Evolutionary conservation across 78 protist species (phyloP), one percentile per base, ranked within the genome.

Genomic region (Dictyostelium capitatum): DNA sequence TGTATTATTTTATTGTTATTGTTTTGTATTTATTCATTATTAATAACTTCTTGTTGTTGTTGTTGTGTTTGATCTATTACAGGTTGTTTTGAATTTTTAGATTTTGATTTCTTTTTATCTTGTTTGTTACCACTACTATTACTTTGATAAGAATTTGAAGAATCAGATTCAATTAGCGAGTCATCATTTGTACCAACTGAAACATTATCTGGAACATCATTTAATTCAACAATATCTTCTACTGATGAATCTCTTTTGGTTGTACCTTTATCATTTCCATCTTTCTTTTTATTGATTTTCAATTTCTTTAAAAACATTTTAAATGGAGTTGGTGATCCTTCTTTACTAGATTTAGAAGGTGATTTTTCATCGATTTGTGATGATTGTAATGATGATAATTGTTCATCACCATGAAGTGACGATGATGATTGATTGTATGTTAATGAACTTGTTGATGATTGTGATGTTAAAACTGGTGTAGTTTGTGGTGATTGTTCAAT

Each of bases 271-370:
- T 67, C 91, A 32, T 83, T 83, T 23, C 4, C 7, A 19, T 72
- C 78, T 72, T 83, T 83, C 51, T 69, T 82, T 64, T 69, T 87
- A 14, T 46, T 51, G 1, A 78, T 80, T 43, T 87, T 87, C 51
- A 87, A 87, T 65, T 77, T 74, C 47, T 77, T 87, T n/a, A 87
- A 56, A 10, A 87, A 64, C 78, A 65, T 43, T 62, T 87, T 87
- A 50, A 87, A 87, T 62, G 93, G 93, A 17, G 93, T 77, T 46
- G 93, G 93, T 37, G 83, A 77, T 5, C 28, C 19, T 56, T n/a
- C 54, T 73, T n/a, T 37, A 73, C 46, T 73, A 46, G 17, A 37
- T 47, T 74, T 59, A 1, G 41, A 28, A 3, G 84, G 54, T 64
- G 83, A 57, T 11, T 25, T 23, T 2, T 50, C 83, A 25, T 50